Percentiles rank a stretch among this genome's conserved stretches.
Conservation (phyloP, 345 rosid genomes). For the Ceriops zippeliana region DNA sequence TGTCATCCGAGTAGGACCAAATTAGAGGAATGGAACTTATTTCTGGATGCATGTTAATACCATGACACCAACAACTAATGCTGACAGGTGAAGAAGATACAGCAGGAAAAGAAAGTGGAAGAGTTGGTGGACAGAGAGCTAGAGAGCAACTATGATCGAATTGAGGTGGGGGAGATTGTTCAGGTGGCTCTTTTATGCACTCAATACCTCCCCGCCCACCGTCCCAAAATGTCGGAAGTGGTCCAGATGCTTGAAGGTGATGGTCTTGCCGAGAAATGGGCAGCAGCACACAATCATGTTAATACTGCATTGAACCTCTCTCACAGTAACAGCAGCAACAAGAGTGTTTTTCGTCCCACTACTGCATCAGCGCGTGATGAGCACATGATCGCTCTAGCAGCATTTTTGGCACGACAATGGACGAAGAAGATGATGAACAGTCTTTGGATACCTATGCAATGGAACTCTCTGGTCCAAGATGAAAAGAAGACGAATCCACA, state of each 20-base stretch:
- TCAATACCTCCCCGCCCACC: slow-evolving; percentile 6
- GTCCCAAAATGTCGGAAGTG: slow-evolving; percentile 15
- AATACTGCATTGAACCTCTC: slow-evolving; percentile 38
- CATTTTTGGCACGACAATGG: slow-evolving; percentile 48
- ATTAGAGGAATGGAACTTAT: too few species aligned
- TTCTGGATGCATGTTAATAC: too few species aligned
- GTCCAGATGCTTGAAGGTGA: slow-evolving; percentile 8
- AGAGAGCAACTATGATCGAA: not conserved
- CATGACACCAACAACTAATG: not conserved
- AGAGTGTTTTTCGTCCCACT: slow-evolving; percentile 20
- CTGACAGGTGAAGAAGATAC: slow-evolving; percentile 1
- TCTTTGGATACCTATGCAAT: slow-evolving; percentile 78
- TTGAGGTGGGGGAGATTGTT: slow-evolving; percentile 10
- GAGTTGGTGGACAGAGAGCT: slow-evolving; percentile 12
- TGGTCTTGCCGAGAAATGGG: slow-evolving; percentile 13
- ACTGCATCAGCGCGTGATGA: slow-evolving; percentile 29
- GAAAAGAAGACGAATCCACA: slow-evolving; percentile 12
- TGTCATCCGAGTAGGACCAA: too few species aligned
- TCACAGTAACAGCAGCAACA: slow-evolving; percentile 35
- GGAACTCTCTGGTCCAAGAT: slow-evolving; percentile 95
- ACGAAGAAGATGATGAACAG: slow-evolving; percentile 68
- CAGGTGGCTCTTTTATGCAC: slow-evolving; percentile 17
- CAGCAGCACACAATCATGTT: slow-evolving; percentile 59
- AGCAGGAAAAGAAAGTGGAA: slow-evolving; percentile 1
- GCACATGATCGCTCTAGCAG: slow-evolving; percentile 43